A percentile compares a stretch with the other conserved stretches of the same genome.
phyloP scores from a whole-genome alignment of 1,284 basidiomycete species.

The Ustilago vetiveriae region DNA sequence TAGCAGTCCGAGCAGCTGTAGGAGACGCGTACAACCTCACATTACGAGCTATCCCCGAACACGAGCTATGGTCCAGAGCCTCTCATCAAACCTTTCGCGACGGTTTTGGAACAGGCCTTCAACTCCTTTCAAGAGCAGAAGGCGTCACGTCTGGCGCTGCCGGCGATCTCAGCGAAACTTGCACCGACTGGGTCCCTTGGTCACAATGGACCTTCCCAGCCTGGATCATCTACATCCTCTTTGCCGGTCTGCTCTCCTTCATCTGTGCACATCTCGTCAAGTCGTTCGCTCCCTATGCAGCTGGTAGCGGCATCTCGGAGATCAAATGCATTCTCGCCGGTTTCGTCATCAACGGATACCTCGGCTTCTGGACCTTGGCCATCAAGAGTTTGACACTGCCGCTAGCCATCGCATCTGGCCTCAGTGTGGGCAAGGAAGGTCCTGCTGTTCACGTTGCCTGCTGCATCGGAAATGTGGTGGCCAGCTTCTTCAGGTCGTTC shows the following conservation, averaged over 20 bases:
- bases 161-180: conserved; percentile 73
- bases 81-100: conserved; percentile 72
- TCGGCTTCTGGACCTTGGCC: conserved; percentile 88
- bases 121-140: conserved; percentile 22
- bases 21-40: conserved; percentile 27
- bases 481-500: conserved; percentile 82
- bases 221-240: conserved; percentile 86
- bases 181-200: conserved; percentile 94
- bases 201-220: conserved; percentile 78
- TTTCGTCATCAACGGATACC: conserved; percentile 94
- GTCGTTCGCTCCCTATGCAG: conserved; percentile 90
- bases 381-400: conserved; percentile 91
- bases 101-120: conserved; percentile 53
- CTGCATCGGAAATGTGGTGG: conserved; percentile 88
- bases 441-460: conserved; percentile 98
- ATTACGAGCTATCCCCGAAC: conserved; percentile 18
- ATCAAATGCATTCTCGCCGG: conserved; percentile 98
- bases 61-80: conserved; percentile 25
- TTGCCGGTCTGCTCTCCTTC: conserved; percentile 72
- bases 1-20: background rate
- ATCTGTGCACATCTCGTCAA: conserved; percentile 82
- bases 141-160: conserved; percentile 5
- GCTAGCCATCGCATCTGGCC: conserved; percentile 88
- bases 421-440: conserved; percentile 98
- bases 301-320: conserved; percentile 97